Evolutionary conservation across 768 basidiomycete species (phyloP), one percentile per base, ranked within the genome.

Genomic region (Mycena chlorophos): DNA sequence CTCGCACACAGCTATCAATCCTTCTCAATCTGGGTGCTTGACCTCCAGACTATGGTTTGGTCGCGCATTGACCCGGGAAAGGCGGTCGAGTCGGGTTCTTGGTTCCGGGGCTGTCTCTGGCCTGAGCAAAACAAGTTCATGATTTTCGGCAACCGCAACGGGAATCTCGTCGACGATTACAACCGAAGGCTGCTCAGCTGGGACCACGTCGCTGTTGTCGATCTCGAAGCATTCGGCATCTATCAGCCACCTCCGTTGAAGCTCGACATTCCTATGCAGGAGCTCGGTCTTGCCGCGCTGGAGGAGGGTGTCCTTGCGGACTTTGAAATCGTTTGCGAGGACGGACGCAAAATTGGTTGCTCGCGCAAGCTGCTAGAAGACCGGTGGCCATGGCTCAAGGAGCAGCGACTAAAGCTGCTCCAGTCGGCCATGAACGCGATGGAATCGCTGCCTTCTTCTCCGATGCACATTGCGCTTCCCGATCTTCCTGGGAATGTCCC

Each of bases 11-110:
- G 89, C 38, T 91, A 91, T 63, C 94, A 96, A 66, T 92, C 91
- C 25, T 99, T 94, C 71, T 94, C 94, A 10, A 89, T 98, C 55
- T 99, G 95, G 95, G 90, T 91, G 1, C 84, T 99, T 42, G 90
- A 99, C 68, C 79, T 98, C 23, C 71, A 81, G 47, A 80, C 78
- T 55, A 89, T 93, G 85, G 81, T 82, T 26, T 94, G 94, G 93
- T 83, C 88, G 37, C 86, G 91, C 34, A 88, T 95, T 28, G 94
- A 95, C 66, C 87, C 92, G 0, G 94, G 93, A 14, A 88, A 87
- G 63, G 87, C 90, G 0, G 82, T 98, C 20, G 80, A 86, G 49
- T 81, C 82, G 38, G 96, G 97, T 14, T 96, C 93, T 8, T 98
- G 96, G 96, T 97, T 96, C 71, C 85, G 94, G 22, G 89, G 91